Evolutionary conservation across 202 grass and related monocot genomes (phyloP), one percentile per base, ranked within the genome.

Genomic region (Setaria viridis): DNA sequence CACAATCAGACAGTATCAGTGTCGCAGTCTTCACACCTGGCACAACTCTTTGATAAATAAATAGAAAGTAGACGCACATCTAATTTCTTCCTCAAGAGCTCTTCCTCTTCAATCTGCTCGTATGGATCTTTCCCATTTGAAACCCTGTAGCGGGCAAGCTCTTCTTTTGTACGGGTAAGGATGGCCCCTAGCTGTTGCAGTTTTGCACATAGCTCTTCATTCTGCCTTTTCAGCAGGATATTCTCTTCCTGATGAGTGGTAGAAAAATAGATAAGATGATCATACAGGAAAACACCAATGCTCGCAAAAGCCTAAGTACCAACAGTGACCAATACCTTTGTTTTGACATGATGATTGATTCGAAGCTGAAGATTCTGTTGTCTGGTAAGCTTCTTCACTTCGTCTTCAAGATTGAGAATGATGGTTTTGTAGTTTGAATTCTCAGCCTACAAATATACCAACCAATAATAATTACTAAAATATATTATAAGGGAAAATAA

Each of bases 261-360:
- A 15, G 51, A 13, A 69, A 86, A 76, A 45, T 29, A 39, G 48
- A 89, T 43, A 20, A 43, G 6, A 60, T 35, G 46, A 76, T 77
- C 66, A 83, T 30, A 79, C 30, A 42, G 71, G 77, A 64, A 66
- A 67, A 64, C 32, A 49, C 14, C 49, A 60, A 84, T 53, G 42
- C 42, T 82, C 47, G 72, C 59, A 70, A 70, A 86, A 76, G 57
- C 46, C 16, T 66, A 58, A 45, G 21, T 29, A 67, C 8, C 2
- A 74, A 74, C 85, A 84, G 39, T 62, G 35, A 55, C 29, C 13
- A 58, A 30, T 86, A 88, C 96, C 93, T 99, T 99, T 39, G 94
- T 99, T 95, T 95, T 99, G 50, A 88, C 93, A 80, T 99, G 96
- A 87, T 99, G 96, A 92, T 99, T 93, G 51, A 99, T 95, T 53